Percentiles rank a stretch among this genome's conserved stretches.
phyloP scores from a whole-genome alignment of 2,329 filamentous ascomycete genomes.

The Sporothrix variecibatus region DNA sequence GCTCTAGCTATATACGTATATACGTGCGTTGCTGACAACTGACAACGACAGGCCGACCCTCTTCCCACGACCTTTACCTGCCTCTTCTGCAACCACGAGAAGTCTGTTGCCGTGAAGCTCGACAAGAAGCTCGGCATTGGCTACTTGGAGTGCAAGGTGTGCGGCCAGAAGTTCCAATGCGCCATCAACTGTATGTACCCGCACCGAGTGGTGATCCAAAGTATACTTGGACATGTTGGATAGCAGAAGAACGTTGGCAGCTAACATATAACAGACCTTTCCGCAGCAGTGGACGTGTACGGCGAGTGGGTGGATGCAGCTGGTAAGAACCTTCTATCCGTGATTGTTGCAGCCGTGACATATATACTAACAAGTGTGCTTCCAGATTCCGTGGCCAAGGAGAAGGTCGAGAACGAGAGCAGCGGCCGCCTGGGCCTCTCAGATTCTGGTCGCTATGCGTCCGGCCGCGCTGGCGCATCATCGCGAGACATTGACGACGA shows the following conservation, averaged over 20 bases:
- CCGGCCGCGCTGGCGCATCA: constrained; percentile 16
- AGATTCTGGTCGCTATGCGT: constrained; percentile 19
- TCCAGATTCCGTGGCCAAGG: constrained; percentile 54
- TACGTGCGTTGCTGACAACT: not conserved
- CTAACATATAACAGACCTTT: constrained; percentile 65
- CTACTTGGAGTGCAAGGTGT: constrained; percentile 85
- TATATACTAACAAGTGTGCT: not conserved
- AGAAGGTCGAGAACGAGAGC: constrained; percentile 37
- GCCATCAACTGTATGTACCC: constrained; percentile 77
- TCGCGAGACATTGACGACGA: constrained; percentile 34
- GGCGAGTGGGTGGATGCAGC: constrained; percentile 95
- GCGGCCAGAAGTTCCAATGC: constrained; percentile 90
- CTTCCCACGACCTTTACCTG: constrained; percentile 88
- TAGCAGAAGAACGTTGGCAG: not conserved
- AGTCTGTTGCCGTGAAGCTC: constrained; percentile 84
- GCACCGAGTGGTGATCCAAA: not conserved
- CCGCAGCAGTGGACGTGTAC: constrained; percentile 91
- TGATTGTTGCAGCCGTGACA: not conserved
- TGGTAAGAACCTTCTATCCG: constrained; percentile 44
- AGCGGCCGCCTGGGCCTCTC: constrained; percentile 13
- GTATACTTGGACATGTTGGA: not conserved
- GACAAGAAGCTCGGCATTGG: constrained; percentile 92
- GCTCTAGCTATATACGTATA: not conserved
- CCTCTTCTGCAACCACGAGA: constrained; percentile 98
- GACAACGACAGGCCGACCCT: constrained; percentile 59